A percentile compares a stretch with the other conserved stretches of the same genome.
These are phyloP conservation scores for Immersiporthe knoxdaviesiana DNA, from an alignment of 2,329 filamentous ascomycete genomes.

Conservation along the genomic window DNA sequence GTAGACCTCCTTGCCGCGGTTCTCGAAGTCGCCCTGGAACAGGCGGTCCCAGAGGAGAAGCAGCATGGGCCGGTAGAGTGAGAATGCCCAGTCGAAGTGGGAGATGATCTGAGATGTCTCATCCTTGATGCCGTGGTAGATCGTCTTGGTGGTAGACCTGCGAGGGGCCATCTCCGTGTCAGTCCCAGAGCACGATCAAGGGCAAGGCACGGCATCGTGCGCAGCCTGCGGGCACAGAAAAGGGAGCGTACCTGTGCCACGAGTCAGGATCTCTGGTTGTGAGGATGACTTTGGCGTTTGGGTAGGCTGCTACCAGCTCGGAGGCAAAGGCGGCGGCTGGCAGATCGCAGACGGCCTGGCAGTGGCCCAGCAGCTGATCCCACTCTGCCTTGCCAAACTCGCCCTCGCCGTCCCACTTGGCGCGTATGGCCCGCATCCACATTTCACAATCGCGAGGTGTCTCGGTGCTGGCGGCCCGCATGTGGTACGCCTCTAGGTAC, in stretches of 20 bases:
- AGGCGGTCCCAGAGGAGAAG: constrained; percentile 27
- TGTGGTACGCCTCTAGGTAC: constrained; percentile 29
- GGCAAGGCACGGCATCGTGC: not conserved
- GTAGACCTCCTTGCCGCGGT: constrained; percentile 26
- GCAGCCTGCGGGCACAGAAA: constrained; percentile 15
- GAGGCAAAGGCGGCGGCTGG: constrained; percentile 40
- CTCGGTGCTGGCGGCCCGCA: constrained; percentile 29
- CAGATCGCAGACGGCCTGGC: constrained; percentile 38
- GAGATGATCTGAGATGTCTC: constrained; percentile 25
- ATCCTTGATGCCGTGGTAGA: constrained; percentile 26
- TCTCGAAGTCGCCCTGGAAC: constrained; percentile 29
- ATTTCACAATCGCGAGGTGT: constrained; percentile 30
- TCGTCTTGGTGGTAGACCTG: constrained; percentile 29
- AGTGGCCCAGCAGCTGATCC: constrained; percentile 49
- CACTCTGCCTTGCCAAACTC: constrained; percentile 45
- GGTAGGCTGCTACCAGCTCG: constrained; percentile 51
- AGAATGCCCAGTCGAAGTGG: constrained; percentile 29
- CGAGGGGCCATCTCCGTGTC: constrained; percentile 11
- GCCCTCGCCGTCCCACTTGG: constrained; percentile 33
- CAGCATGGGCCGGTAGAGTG: constrained; percentile 29
- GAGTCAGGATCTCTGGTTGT: constrained; percentile 44
- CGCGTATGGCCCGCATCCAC: constrained; percentile 34
- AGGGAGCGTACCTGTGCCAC: constrained; percentile 44
- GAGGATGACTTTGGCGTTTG: constrained; percentile 53
- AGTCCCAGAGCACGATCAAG: not conserved